Evolutionary conservation across 2,329 filamentous ascomycete species (phyloP).

Genomic region (Penicillium thymicola): DNA sequence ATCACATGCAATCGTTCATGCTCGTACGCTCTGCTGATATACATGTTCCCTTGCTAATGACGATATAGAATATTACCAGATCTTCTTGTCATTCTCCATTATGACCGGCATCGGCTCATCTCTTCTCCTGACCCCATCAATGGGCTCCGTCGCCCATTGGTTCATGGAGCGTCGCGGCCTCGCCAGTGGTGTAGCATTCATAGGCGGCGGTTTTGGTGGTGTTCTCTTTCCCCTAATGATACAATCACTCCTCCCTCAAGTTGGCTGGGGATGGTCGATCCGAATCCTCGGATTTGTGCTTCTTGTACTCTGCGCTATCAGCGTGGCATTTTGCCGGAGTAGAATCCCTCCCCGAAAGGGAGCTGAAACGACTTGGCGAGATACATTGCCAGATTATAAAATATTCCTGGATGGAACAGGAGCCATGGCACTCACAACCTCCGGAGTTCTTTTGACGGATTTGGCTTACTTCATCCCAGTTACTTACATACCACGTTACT

Average conservation of each 20-base stretch:
- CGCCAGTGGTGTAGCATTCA: neutral
- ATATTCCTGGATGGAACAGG: neutral
- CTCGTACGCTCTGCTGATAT: no score
- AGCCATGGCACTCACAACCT: neutral
- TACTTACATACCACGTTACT: neutral
- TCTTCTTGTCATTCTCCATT: neutral
- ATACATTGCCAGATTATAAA: neutral
- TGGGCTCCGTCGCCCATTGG: neutral
- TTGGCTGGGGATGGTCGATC: conserved; percentile 36
- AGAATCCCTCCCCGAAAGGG: neutral
- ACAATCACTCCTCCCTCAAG: conserved; percentile 23
- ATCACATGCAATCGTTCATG: neutral
- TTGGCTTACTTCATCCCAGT: neutral
- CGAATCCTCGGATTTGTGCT: conserved; percentile 38
- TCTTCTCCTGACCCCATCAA: neutral
- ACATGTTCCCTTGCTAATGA: neutral
- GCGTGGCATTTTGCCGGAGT: neutral
- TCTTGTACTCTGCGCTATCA: neutral
- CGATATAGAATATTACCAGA: neutral
- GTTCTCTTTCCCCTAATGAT: conserved; percentile 34
- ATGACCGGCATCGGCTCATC: neutral
- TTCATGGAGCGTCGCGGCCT: neutral
- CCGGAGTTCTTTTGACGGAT: neutral
- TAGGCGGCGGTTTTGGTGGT: conserved; percentile 19
- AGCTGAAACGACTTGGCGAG: neutral